Evolutionary conservation across 148 eudicot species (phyloP).

Genomic region (Vaccinium darrowii): DNA sequence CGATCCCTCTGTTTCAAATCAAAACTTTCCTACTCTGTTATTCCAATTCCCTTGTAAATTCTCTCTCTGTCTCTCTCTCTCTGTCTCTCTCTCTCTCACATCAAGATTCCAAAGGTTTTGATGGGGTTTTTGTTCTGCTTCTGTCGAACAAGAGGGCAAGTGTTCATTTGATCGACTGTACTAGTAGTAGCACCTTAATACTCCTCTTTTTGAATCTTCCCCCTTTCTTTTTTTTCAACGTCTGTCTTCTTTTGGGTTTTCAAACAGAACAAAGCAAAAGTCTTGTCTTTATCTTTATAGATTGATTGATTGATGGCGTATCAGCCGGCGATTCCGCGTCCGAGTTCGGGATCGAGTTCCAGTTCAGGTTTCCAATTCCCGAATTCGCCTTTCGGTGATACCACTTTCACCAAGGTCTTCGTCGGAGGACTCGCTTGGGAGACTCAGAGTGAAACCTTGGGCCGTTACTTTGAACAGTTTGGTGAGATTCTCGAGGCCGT

Average conservation of each 20-base stretch:
- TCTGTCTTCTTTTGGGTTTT: background rate
- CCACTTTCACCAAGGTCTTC: conserved; percentile 85
- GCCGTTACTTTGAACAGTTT: conserved; percentile 76
- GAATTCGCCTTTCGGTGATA: conserved; percentile 79
- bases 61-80: background rate
- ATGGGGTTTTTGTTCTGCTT: conserved; percentile 23
- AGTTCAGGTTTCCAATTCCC: conserved; percentile 53
- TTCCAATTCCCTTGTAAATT: background rate
- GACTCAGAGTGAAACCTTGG: conserved; percentile 77
- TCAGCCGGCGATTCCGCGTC: conserved; percentile 51
- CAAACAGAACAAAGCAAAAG: background rate
- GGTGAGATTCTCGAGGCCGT: conserved; percentile 98
- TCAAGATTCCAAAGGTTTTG: conserved; percentile 17
- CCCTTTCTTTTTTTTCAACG: background rate
- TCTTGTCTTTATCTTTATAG: background rate
- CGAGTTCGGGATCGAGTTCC: conserved; percentile 62
- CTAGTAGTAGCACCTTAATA: conserved; percentile 1
- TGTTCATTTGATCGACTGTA: conserved; percentile 24
- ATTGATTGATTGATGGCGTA: conserved; percentile 39
- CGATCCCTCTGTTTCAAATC: conserved; percentile 7
- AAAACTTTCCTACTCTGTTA: background rate
- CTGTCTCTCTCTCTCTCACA: background rate
- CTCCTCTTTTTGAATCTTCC: background rate
- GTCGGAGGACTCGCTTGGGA: conserved; percentile 99
- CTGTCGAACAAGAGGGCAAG: conserved; percentile 12